Percentiles rank a stretch among this genome's conserved stretches.
These are phyloP conservation scores for Russula sp. DNA, from an alignment of 768 basidiomycete species.

Conservation along the genomic window DNA sequence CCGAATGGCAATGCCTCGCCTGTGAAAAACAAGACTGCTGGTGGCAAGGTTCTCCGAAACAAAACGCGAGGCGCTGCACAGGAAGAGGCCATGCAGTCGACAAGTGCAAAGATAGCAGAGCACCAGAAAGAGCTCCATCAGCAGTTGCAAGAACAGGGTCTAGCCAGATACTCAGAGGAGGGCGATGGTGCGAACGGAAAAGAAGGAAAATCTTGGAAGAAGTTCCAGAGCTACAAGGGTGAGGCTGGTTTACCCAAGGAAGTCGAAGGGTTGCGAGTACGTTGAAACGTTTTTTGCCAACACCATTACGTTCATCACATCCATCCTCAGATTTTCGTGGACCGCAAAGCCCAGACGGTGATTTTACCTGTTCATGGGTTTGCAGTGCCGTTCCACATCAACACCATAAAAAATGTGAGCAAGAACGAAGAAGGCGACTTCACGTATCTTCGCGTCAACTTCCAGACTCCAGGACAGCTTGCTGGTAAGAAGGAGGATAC, in stretches of 20 bases:
- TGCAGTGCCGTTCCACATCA: constrained; percentile 96
- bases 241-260: constrained; percentile 87
- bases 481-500: constrained; percentile 99
- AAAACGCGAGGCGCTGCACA: constrained; percentile 86
- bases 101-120: constrained; percentile 70
- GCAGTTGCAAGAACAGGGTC: constrained; percentile 68
- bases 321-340: constrained; percentile 70
- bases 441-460: constrained; percentile 93
- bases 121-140: constrained; percentile 84
- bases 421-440: constrained; percentile 96
- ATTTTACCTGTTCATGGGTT: constrained; percentile 92
- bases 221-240: constrained; percentile 95
- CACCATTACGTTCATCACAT: neutral
- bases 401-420: constrained; percentile 95
- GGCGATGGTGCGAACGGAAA: constrained; percentile 69
- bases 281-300: constrained; percentile 26
- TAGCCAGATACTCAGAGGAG: constrained; percentile 79
- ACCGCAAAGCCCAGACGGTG: constrained; percentile 85
- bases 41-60: constrained; percentile 81
- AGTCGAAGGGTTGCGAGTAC: constrained; percentile 71
- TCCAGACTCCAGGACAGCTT: constrained; percentile 96
- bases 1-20: constrained; percentile 60
- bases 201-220: constrained; percentile 91
- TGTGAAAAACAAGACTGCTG: constrained; percentile 66
- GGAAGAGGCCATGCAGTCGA: constrained; percentile 75